Conservation (phyloP, 495 filamentous ascomycete species). For the Alectoria sarmentosa region DNA sequence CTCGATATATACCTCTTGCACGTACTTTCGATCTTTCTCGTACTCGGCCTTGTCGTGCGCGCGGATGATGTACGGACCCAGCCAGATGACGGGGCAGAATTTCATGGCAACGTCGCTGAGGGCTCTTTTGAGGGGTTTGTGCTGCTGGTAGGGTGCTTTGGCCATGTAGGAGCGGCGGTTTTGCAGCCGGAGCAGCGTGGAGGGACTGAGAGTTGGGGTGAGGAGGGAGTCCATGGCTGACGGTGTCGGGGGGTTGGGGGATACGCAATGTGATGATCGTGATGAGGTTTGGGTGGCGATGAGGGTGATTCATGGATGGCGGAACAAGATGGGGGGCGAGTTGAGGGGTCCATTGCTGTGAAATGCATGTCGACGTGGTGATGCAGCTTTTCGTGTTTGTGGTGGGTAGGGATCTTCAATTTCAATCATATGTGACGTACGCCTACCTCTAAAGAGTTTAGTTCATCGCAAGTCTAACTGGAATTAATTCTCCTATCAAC, state of each 20-base stretch:
- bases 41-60: conserved; percentile 8
- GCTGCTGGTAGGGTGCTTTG: conserved; percentile 5
- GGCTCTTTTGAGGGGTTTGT: not conserved
- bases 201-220: not conserved
- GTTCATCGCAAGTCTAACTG: no score
- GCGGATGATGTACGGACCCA: conserved; percentile 7
- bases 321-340: not conserved
- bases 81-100: conserved; percentile 3
- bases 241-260: not conserved
- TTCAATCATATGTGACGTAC: no score
- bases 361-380: not conserved
- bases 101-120: conserved; percentile 2
- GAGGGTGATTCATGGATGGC: no score
- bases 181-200: not conserved
- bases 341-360: not conserved
- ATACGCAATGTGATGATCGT: not conserved
- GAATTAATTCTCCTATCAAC: no score
- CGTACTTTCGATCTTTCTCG: not conserved
- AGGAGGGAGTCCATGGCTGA: not conserved
- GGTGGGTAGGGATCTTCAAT: not conserved
- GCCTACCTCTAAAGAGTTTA: no score
- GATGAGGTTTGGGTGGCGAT: not conserved
- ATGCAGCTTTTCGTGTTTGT: not conserved
- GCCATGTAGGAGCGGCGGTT: conserved; percentile 7
- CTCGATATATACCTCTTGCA: conserved; percentile 4